Evolutionary conservation across 2,329 filamentous ascomycete genomes (phyloP).

Genomic region (Diaporthe nobilis): DNA sequence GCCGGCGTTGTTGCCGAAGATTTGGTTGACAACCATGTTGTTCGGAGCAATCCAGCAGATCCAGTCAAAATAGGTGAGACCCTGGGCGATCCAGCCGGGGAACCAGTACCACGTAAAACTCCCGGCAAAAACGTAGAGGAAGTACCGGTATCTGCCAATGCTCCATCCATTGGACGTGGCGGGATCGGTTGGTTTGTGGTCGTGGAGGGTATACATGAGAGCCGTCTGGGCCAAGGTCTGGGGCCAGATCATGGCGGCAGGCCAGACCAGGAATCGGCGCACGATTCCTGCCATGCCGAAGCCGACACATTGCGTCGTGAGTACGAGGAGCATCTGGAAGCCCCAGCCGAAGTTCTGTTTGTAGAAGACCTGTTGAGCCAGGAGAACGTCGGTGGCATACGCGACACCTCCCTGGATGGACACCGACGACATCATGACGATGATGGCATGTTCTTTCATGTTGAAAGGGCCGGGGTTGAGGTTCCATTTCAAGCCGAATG

Average conservation of each 20-base stretch:
- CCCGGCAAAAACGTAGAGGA: slow-evolving; percentile 32
- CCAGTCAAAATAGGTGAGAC: slow-evolving; percentile 38
- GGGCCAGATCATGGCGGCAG: slow-evolving; percentile 77
- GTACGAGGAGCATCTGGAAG: slow-evolving; percentile 72
- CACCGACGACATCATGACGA: slow-evolving; percentile 52
- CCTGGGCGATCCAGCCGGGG: slow-evolving; percentile 37
- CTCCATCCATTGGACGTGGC: slow-evolving; percentile 33
- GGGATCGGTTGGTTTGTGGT: slow-evolving; percentile 65
- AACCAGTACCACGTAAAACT: slow-evolving; percentile 40
- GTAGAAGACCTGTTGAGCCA: slow-evolving; percentile 63
- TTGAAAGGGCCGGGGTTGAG: slow-evolving; percentile 53
- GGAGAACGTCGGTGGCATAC: slow-evolving; percentile 57
- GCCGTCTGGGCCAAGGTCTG: slow-evolving; percentile 72
- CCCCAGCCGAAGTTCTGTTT: slow-evolving; percentile 68
- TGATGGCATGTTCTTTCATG: slow-evolving; percentile 52
- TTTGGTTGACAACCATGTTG: slow-evolving; percentile 38
- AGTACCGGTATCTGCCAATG: slow-evolving; percentile 37
- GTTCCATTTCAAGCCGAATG: slow-evolving; percentile 46
- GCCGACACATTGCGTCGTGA: slow-evolving; percentile 71
- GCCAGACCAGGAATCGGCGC: slow-evolving; percentile 72
- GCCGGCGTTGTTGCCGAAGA: slow-evolving; percentile 37
- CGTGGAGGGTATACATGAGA: slow-evolving; percentile 76
- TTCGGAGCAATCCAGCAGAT: slow-evolving; percentile 39
- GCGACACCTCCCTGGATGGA: slow-evolving; percentile 43
- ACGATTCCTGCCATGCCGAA: slow-evolving; percentile 74